Conservation (phyloP, 129 eudicot genomes). For the Pittosporum tobira region DNA sequence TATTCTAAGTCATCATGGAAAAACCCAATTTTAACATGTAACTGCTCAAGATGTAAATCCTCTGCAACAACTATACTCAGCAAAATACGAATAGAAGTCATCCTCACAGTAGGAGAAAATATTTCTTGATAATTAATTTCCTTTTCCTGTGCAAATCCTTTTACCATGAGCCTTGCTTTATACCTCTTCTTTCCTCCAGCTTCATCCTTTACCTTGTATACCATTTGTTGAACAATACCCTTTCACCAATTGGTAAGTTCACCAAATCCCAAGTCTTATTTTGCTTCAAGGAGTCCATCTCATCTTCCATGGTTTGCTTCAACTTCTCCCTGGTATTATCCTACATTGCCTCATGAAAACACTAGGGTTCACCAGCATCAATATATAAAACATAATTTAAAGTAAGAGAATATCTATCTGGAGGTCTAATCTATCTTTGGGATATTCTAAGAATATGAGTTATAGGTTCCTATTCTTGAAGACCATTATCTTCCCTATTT, state of each 20-base stretch:
- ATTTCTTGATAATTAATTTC: background rate
- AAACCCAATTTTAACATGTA: too few species aligned
- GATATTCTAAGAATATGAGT: too few species aligned
- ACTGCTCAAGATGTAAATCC: background rate
- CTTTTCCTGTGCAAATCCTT: background rate
- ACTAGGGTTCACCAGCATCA: conserved; percentile 1
- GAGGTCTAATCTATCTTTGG: background rate
- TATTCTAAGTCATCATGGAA: background rate
- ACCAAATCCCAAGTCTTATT: conserved; percentile 1
- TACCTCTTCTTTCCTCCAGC: background rate
- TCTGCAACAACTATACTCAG: background rate
- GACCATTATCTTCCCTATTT: too few species aligned
- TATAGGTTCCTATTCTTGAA: too few species aligned
- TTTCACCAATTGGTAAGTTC: background rate
- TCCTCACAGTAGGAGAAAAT: background rate
- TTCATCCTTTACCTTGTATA: background rate
- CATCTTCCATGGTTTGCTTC: background rate
- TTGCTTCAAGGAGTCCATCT: conserved; percentile 1
- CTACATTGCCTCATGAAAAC: background rate
- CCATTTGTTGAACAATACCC: background rate
- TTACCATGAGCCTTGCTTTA: background rate
- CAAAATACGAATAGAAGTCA: background rate
- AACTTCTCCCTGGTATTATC: background rate
- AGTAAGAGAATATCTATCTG: too few species aligned
- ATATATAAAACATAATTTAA: background rate